phyloP scores from a whole-genome alignment of 2,329 filamentous ascomycete species.

The Curvularia eragrostidis region DNA sequence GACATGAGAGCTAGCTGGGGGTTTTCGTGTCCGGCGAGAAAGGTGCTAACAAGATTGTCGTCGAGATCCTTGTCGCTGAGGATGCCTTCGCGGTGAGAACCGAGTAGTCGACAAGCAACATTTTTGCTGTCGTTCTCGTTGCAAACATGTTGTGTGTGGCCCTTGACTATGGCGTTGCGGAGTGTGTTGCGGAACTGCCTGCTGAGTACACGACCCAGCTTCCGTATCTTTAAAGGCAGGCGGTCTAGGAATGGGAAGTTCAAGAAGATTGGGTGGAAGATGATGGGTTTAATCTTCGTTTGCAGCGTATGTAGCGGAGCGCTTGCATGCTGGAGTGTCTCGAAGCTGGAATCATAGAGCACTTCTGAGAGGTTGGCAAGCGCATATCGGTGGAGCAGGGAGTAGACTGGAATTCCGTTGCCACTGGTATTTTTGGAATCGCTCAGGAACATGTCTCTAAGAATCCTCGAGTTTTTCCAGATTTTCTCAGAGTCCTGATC shows the following conservation, averaged over 20 bases:
- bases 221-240: conserved; percentile 27
- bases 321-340: conserved; percentile 30
- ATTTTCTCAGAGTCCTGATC: conserved; percentile 32
- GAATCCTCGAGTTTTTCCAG: conserved; percentile 35
- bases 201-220: conserved; percentile 29
- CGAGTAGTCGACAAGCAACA: conserved; percentile 33
- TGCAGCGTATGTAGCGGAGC: conserved; percentile 32
- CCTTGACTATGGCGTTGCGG: conserved; percentile 30
- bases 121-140: conserved; percentile 26
- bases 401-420: conserved; percentile 38
- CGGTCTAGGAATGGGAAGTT: conserved; percentile 38
- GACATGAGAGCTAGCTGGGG: conserved; percentile 36
- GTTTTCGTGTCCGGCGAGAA: conserved; percentile 40
- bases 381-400: conserved; percentile 47
- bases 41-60: conserved; percentile 38
- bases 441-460: conserved; percentile 39
- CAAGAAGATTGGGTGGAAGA: conserved; percentile 38
- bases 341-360: conserved; percentile 39
- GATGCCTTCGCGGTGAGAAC: conserved; percentile 29
- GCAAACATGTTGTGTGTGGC: conserved; percentile 35
- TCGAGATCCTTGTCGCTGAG: conserved; percentile 34
- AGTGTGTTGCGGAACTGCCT: conserved; percentile 30
- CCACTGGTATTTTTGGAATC: conserved; percentile 30
- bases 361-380: conserved; percentile 48
- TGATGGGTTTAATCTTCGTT: conserved; percentile 35